Conservation (phyloP, 106 monocot genomes). For the Apostasia ramifera region DNA sequence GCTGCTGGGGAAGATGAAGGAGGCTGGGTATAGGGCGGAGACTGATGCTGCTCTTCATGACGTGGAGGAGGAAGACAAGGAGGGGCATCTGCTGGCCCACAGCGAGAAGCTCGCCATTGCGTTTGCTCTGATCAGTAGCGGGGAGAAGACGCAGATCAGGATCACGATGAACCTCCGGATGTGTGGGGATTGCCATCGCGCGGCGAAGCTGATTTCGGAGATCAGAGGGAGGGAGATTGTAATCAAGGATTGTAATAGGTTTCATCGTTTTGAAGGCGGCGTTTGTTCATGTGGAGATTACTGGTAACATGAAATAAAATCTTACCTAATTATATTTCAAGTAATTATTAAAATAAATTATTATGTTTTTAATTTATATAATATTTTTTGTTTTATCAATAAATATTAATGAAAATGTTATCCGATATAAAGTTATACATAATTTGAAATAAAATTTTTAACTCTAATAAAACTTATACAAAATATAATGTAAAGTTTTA, state of each 20-base stretch:
- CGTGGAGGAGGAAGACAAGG: constrained; percentile 88
- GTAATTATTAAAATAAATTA: too few relatives aligned
- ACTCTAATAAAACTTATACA: too few relatives aligned
- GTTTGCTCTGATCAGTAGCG: constrained; percentile 48
- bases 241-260: constrained; percentile 58
- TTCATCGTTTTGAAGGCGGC: constrained; percentile 64
- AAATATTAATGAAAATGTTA: too few relatives aligned
- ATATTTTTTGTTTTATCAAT: too few relatives aligned
- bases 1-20: constrained; percentile 48
- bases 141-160: constrained; percentile 23
- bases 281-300: constrained; percentile 75
- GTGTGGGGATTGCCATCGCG: constrained; percentile 57
- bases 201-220: constrained; percentile 46
- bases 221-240: constrained; percentile 52
- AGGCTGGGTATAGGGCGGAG: constrained; percentile 50
- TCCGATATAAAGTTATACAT: too few relatives aligned
- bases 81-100: constrained; percentile 59
- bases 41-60: constrained; percentile 63
- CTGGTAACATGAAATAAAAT: constrained; percentile 25
- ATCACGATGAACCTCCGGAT: constrained; percentile 61
- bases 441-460: too few relatives aligned
- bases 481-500: too few relatives aligned
- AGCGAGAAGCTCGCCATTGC: constrained; percentile 77
- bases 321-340: too few relatives aligned
- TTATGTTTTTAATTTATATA: too few relatives aligned